phyloP scores from a whole-genome alignment of 208 protist species.

The Trypanosoma cruzi region DNA sequence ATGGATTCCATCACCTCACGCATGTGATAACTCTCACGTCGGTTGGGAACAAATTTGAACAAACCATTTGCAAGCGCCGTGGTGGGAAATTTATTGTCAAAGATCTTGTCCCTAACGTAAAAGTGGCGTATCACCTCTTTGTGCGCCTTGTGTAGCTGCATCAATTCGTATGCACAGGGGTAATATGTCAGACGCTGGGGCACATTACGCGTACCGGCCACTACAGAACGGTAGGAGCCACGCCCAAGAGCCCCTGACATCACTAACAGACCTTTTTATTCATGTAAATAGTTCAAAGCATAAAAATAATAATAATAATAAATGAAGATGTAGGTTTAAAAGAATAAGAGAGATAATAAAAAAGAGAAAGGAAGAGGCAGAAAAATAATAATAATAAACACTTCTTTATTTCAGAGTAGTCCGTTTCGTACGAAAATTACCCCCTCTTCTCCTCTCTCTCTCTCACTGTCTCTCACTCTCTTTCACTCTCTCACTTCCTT shows the following conservation, averaged over 20 bases:
- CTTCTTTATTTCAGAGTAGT: too few species aligned
- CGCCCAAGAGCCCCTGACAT: conserved; percentile 89
- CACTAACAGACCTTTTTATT: neutral
- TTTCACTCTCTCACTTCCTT: neutral
- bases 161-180: conserved; percentile 69
- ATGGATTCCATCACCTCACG: conserved; percentile 81
- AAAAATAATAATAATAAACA: neutral
- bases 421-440: too few species aligned
- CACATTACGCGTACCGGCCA: conserved; percentile 54
- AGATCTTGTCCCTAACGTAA: conserved; percentile 83
- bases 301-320: neutral
- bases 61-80: conserved; percentile 78
- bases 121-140: conserved; percentile 76
- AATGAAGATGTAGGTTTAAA: too few species aligned
- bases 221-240: conserved; percentile 82
- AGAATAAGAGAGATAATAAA: too few species aligned
- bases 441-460: too few species aligned
- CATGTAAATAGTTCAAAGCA: neutral
- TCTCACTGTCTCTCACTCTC: too few species aligned
- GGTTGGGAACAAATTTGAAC: conserved; percentile 88
- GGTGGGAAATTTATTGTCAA: conserved; percentile 91
- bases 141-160: conserved; percentile 78
- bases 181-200: conserved; percentile 67
- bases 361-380: neutral
- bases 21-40: conserved; percentile 72